Evolutionary conservation across 345 rosid genomes (phyloP).

Genomic region (Anastatica hierochuntica): DNA sequence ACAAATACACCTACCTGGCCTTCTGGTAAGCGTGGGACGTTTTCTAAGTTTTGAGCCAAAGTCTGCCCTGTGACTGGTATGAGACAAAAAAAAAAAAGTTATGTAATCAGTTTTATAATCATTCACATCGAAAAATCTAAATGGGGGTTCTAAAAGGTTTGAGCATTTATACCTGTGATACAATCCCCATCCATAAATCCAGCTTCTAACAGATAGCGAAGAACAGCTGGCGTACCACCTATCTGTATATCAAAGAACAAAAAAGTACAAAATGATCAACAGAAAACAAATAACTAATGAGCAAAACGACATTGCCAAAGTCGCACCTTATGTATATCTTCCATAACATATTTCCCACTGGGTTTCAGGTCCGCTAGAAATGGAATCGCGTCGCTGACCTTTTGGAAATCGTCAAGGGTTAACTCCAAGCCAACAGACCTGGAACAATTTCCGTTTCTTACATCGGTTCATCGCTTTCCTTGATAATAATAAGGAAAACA

Average conservation of each 20-base stretch:
- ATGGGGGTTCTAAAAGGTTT: not conserved
- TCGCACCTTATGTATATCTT: too few species aligned
- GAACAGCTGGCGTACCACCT: conserved; percentile 80
- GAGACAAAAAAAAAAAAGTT: not conserved
- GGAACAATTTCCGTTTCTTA: conserved; percentile 25
- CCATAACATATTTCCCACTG: too few species aligned
- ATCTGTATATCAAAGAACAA: conserved; percentile 30
- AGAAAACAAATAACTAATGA: not conserved
- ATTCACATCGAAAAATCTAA: not conserved
- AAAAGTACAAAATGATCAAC: conserved; percentile 6
- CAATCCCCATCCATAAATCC: conserved; percentile 65
- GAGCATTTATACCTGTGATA: conserved; percentile 50
- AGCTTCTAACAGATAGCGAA: conserved; percentile 55
- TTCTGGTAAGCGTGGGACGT: conserved; percentile 57
- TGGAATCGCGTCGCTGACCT: too few species aligned
- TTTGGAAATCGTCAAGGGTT: conserved; percentile 89
- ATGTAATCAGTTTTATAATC: not conserved
- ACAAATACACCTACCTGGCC: conserved; percentile 56
- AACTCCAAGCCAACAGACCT: conserved; percentile 96
- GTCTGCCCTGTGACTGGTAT: conserved; percentile 85
- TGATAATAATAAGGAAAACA: not conserved
- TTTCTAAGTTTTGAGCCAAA: conserved; percentile 64
- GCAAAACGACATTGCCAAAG: conserved; percentile 1
- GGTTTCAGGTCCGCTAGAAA: too few species aligned
- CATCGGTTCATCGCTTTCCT: conserved; percentile 3